These are phyloP conservation scores for Beauveria australis DNA, from an alignment of 2,329 filamentous ascomycete species.

Conservation along the genomic window DNA sequence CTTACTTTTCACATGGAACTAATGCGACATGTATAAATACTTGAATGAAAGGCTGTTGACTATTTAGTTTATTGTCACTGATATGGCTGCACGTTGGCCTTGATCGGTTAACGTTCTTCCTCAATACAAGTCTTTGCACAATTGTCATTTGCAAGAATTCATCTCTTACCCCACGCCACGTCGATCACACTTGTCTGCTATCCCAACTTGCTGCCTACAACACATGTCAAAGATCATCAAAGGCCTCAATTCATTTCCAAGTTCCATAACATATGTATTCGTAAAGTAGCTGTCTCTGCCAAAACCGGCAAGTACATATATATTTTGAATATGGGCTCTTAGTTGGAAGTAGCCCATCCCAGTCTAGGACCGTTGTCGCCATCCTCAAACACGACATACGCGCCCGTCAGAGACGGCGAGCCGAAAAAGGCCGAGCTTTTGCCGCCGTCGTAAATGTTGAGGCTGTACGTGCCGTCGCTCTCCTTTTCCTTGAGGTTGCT, in stretches of 20 bases:
- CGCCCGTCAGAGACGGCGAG: constrained; percentile 3
- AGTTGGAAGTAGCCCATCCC: constrained; percentile 1
- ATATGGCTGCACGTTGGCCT: too few relatives aligned
- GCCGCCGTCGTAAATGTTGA: neutral
- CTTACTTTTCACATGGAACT: too few relatives aligned
- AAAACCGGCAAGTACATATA: neutral
- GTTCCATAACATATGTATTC: neutral
- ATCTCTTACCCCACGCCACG: too few relatives aligned
- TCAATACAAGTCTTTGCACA: too few relatives aligned
- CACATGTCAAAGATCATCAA: neutral
- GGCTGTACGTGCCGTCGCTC: neutral
- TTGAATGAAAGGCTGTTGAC: too few relatives aligned
- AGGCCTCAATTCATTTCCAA: neutral
- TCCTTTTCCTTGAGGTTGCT: constrained; percentile 3
- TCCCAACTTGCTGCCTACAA: too few relatives aligned
- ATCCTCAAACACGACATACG: constrained; percentile 7
- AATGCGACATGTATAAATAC: too few relatives aligned
- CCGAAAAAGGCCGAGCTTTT: neutral
- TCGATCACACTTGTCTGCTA: too few relatives aligned
- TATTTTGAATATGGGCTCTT: too few relatives aligned
- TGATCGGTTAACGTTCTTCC: too few relatives aligned
- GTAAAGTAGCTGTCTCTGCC: neutral
- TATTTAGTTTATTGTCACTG: too few relatives aligned
- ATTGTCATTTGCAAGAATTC: too few relatives aligned
- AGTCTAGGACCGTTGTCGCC: neutral